Evolutionary conservation across 2,329 filamentous ascomycete genomes (phyloP), one percentile per base, ranked within the genome.

Genomic region (Tympanopsis confertula): DNA sequence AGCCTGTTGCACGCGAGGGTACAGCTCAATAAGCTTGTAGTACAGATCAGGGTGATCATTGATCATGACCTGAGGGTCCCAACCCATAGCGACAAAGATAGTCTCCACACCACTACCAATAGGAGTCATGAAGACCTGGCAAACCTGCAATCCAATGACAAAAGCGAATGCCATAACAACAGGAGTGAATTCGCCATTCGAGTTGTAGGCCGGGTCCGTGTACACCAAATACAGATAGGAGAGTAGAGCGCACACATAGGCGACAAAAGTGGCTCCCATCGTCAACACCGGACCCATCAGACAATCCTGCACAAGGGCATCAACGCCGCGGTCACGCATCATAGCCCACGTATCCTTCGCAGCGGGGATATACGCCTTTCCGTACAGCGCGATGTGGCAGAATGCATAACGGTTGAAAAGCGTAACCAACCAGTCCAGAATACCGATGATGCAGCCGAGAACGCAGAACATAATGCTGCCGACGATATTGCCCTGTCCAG

Each of bases 361-460:
- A 0, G 87, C 84, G 1, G 77, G 69, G 39, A 95, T 72, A 54
- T 95, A 96, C 1, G 82, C 64, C 57, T 93, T 93, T 14, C 89
- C 89, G 53, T 95, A 95, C 0, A 95, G 68, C 0, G 89, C 87
- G 51, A 96, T 94, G 53, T 95, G 86, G 20, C 79, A 87, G 59
- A 93, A 94, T 1, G 87, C 87, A 48, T 93, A 94, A 48, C 86
- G 78, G 61, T 96, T 96, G 61, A 94, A 69, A 51, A 94, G 91
- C 45, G 86, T 70, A 1, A 91, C 76, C 1, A 81, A 81, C 87
- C 89, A 95, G 47, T 94, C 76, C 2, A 95, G 61, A 2, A 94
- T 51, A 2, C 71, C 63, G 40, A 95, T 78, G 35, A 95, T 53
- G 54, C 86, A 94, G 12, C 79, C 74, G 1, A 94, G 59, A 36